phyloP scores from a whole-genome alignment of 164 flowering plant genomes.

The Tetracentron sinense region DNA sequence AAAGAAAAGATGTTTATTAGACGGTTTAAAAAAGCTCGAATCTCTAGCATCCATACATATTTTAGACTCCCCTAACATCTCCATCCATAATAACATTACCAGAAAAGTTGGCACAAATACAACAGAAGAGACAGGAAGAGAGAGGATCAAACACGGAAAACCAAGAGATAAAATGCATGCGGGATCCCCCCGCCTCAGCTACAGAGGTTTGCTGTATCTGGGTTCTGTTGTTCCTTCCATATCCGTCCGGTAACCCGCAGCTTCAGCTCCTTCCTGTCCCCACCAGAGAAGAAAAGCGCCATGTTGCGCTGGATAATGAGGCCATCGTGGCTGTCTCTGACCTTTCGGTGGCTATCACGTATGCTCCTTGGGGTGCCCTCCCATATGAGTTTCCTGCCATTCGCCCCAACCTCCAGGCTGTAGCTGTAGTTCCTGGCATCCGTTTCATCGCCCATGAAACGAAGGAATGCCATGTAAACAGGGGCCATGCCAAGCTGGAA shows the following conservation, averaged over 20 bases:
- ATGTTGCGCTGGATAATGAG: constrained; percentile 45
- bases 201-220: constrained; percentile 70
- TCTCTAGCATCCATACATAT: constrained; percentile 1
- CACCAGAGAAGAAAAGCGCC: constrained; percentile 50
- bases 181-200: constrained; percentile 33
- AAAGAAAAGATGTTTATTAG: not conserved
- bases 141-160: not conserved
- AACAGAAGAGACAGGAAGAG: not conserved
- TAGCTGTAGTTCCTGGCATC: constrained; percentile 45
- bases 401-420: constrained; percentile 49
- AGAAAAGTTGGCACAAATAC: constrained; percentile 3
- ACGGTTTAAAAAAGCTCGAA: not conserved
- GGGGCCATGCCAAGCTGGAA: constrained; percentile 54
- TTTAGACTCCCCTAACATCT: not conserved
- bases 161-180: not conserved
- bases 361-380: constrained; percentile 49
- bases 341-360: constrained; percentile 47
- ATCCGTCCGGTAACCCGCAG: constrained; percentile 80
- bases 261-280: constrained; percentile 42
- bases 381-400: constrained; percentile 43
- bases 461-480: constrained; percentile 46
- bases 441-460: constrained; percentile 47
- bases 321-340: constrained; percentile 48
- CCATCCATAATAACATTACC: not conserved
- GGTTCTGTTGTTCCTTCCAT: constrained; percentile 63